A percentile compares a stretch with the other conserved stretches of the same genome.
Evolutionary conservation across 2,329 filamentous ascomycete genomes (phyloP).

Genomic region (Venturia aucupariae): DNA sequence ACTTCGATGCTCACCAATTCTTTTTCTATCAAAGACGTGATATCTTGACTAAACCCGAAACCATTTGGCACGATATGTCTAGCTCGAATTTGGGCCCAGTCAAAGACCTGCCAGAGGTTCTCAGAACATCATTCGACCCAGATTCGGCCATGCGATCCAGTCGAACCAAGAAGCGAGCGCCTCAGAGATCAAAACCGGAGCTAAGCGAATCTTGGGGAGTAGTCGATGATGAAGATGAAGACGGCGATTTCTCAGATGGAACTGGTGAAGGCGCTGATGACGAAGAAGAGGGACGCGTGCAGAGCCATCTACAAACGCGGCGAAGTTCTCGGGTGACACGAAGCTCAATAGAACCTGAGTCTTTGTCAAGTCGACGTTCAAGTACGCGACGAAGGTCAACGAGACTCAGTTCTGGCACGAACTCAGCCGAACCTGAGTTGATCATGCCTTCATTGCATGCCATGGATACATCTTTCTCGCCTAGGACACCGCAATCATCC

Average conservation of each 20-base stretch:
- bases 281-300: background rate
- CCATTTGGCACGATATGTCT: background rate
- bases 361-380: background rate
- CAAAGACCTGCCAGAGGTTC: background rate
- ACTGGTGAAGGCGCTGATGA: background rate
- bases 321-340: background rate
- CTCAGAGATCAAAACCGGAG: background rate
- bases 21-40: background rate
- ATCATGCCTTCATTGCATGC: background rate
- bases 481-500: background rate
- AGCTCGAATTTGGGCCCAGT: background rate
- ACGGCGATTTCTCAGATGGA: background rate
- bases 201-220: constrained; percentile 5
- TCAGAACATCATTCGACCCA: background rate
- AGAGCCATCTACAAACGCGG: background rate
- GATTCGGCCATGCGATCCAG: background rate
- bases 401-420: background rate
- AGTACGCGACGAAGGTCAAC: constrained; percentile 2
- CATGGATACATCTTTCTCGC: background rate
- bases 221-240: background rate
- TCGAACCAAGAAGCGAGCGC: constrained; percentile 1
- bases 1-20: background rate
- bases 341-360: background rate
- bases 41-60: no score
- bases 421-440: background rate